Percentiles rank a stretch among this genome's conserved stretches.
phyloP scores from a whole-genome alignment of 148 eudicot genomes.

The Chenopodium formosanum region DNA sequence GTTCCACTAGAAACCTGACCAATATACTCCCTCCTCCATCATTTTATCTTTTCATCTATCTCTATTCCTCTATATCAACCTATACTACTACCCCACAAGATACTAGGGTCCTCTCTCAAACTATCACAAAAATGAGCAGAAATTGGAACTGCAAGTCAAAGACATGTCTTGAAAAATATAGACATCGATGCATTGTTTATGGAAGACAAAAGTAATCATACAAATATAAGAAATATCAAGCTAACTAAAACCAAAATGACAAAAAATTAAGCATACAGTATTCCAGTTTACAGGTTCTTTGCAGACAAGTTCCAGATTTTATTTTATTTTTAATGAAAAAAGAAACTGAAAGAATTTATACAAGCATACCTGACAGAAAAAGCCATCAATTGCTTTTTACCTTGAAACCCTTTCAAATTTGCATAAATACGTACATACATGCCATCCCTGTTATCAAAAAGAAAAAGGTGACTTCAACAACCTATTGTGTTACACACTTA shows the following conservation, averaged over 20 bases:
- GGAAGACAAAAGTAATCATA: background rate
- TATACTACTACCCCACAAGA: too few species aligned
- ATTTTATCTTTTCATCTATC: too few species aligned
- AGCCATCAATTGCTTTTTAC: slow-evolving; percentile 64
- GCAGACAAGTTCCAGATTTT: background rate
- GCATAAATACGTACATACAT: slow-evolving; percentile 82
- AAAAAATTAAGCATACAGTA: background rate
- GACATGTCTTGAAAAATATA: background rate
- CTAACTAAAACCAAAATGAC: background rate
- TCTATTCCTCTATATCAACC: too few species aligned
- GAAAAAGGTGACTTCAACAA: slow-evolving; percentile 19
- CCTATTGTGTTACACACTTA: background rate
- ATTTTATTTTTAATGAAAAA: background rate
- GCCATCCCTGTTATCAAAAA: slow-evolving; percentile 49
- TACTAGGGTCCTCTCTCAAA: too few species aligned
- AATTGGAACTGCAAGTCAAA: too few species aligned
- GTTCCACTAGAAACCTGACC: too few species aligned
- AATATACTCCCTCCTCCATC: too few species aligned
- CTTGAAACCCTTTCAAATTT: slow-evolving; percentile 77
- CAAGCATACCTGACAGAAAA: slow-evolving; percentile 68
- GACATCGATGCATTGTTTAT: background rate
- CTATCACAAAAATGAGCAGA: too few species aligned
- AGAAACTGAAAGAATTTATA: background rate
- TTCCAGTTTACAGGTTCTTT: background rate
- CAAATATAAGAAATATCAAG: background rate